Evolutionary conservation across 257 asterid species (phyloP), one percentile per base, ranked within the genome.

Genomic region (Paulownia fortunei): DNA sequence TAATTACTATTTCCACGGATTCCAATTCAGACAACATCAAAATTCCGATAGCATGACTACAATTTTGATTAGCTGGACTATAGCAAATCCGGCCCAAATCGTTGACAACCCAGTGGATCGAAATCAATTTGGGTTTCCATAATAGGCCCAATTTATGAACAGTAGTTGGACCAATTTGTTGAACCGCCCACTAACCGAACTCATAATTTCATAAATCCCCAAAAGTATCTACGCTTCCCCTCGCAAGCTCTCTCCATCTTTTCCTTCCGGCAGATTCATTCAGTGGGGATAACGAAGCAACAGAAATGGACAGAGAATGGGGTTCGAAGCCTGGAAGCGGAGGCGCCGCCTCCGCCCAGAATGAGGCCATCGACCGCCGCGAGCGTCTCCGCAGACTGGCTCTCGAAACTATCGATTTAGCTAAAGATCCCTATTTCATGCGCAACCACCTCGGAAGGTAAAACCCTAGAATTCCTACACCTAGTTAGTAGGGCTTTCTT

Each of bases 321-420:
- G 99, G 99, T 39, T 93, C 99, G 65, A 96, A 96, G 88, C 99
- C 99, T 32, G 99, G 99, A 12, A 85, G 99, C 84, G 98, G 99
- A 30, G 99, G 99, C 73, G 97, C 98, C 5, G 99, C 98, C 79
- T 73, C 99, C 81, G 92, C 97, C 59, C 99, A 96, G 73, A 96
- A 96, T 68, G 99, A 96, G 78, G 99, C 98, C 34, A 89, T 92
- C 42, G 97, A 96, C 86, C 97, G 99, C 64, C 97, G 98, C 5
- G 98, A 96, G 84, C 94, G 99, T 77, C 83, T 96, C 81, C 92
- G 97, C 8, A 80, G 98, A 32, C 89, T 96, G 12, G 99, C 99
- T 21, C 88, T 96, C 0, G 99, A 96, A 76, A 96, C 99, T 1
- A 96, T 93, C 47, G 98, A 96, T 83, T 84, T 96, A 36, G 99